These are phyloP conservation scores for Volvariella surrecta DNA, from an alignment of 1,284 basidiomycete species.

Conservation along the genomic window DNA sequence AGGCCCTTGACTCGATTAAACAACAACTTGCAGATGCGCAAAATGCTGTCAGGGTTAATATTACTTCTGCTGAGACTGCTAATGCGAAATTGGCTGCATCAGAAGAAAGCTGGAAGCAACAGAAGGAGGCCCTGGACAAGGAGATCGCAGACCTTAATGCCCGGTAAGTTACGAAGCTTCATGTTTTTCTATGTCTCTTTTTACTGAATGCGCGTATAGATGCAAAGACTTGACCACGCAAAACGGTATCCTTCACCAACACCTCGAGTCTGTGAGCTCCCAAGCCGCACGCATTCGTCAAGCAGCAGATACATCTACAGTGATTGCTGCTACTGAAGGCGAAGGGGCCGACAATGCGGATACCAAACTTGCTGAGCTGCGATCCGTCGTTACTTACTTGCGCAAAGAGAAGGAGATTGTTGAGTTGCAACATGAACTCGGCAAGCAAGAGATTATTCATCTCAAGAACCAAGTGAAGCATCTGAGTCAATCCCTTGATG, in stretches of 20 bases:
- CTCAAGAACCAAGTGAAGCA: conserved; percentile 74
- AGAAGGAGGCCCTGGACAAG: conserved; percentile 70
- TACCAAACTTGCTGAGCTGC: conserved; percentile 61
- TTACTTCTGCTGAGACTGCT: conserved; percentile 63
- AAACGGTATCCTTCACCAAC: conserved; percentile 74
- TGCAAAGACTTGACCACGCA: conserved; percentile 72
- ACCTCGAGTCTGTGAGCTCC: conserved; percentile 78
- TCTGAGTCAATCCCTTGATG: conserved; percentile 60
- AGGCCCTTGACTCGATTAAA: conserved; percentile 57
- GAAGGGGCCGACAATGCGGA: conserved; percentile 44
- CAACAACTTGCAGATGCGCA: conserved; percentile 49
- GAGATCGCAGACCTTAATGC: conserved; percentile 66
- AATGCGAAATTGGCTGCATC: conserved; percentile 61
- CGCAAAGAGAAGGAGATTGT: conserved; percentile 89
- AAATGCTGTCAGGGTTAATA: conserved; percentile 43
- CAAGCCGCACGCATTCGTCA: conserved; percentile 75
- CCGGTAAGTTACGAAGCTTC: conserved; percentile 36
- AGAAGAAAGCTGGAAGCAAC: conserved; percentile 73
- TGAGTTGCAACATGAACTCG: conserved; percentile 79
- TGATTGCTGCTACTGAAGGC: conserved; percentile 28
- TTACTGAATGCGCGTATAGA: conserved; percentile 25
- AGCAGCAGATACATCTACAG: conserved; percentile 46
- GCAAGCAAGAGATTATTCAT: conserved; percentile 77
- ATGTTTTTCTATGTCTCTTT: background rate
- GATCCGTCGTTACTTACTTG: conserved; percentile 75